Evolutionary conservation across 352 stramenopile genomes (phyloP).

Genomic region (Halophytophthora batemanensis): DNA sequence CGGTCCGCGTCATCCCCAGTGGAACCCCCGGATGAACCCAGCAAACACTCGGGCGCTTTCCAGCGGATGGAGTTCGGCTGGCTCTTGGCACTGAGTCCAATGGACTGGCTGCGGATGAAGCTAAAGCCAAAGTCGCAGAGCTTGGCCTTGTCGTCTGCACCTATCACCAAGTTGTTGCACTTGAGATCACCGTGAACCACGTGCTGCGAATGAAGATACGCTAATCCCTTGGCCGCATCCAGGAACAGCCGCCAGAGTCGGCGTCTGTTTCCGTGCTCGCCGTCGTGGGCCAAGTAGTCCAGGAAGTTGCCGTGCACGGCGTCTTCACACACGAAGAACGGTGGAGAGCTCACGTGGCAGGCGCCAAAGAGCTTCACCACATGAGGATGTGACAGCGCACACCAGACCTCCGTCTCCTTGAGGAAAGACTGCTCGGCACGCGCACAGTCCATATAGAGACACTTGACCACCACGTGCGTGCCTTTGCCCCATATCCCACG

Average conservation of each 20-base stretch:
- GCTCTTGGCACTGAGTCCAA: constrained; percentile 16
- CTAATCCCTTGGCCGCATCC: constrained; percentile 20
- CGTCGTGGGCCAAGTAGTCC: constrained; percentile 7
- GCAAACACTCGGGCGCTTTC: constrained; percentile 12
- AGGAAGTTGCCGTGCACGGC: constrained; percentile 6
- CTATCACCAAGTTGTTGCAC: constrained; percentile 79
- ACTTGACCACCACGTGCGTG: constrained; percentile 35
- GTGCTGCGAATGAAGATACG: constrained; percentile 62
- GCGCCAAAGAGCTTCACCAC: constrained; percentile 27
- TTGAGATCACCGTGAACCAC: constrained; percentile 88
- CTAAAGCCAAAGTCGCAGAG: constrained; percentile 42
- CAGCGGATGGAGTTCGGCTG: constrained; percentile 3
- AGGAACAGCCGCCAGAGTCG: constrained; percentile 8
- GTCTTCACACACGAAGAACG: constrained; percentile 13
- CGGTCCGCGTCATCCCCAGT: background rate
- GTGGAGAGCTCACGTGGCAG: constrained; percentile 20
- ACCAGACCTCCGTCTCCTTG: constrained; percentile 35
- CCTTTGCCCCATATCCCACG: constrained; percentile 16
- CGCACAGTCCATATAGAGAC: constrained; percentile 4
- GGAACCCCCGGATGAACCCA: background rate
- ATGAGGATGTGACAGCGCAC: constrained; percentile 19
- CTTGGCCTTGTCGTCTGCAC: constrained; percentile 27
- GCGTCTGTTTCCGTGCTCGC: background rate
- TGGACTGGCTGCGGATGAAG: constrained; percentile 29
- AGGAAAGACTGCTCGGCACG: constrained; percentile 8